phyloP scores from a whole-genome alignment of 2,329 filamentous ascomycete genomes.

The Podosphaera fusca region DNA sequence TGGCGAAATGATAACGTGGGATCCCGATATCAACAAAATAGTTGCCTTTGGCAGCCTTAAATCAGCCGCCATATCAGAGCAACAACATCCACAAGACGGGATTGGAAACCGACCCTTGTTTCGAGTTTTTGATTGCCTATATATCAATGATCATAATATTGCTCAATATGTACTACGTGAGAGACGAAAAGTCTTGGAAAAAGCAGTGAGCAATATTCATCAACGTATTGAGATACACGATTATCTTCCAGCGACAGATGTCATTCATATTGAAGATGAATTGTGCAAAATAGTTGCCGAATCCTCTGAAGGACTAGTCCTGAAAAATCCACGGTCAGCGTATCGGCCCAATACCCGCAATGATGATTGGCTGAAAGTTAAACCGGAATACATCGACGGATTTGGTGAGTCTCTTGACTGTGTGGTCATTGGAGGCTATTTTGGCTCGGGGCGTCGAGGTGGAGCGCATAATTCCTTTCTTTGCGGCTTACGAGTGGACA shows the following conservation, averaged over 20 bases:
- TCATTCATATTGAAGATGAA: conserved; percentile 53
- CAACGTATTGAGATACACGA: conserved; percentile 66
- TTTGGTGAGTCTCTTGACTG: conserved; percentile 87
- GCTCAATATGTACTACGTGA: conserved; percentile 68
- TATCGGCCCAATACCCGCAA: conserved; percentile 79
- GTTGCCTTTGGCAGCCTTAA: conserved; percentile 86
- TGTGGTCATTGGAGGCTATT: conserved; percentile 77
- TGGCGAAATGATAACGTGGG: conserved; percentile 98
- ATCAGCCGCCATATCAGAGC: conserved; percentile 61
- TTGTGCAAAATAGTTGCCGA: conserved; percentile 69
- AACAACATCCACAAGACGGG: conserved; percentile 43
- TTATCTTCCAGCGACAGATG: conserved; percentile 39
- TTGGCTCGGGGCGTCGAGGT: conserved; percentile 65
- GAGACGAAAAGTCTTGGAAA: conserved; percentile 50
- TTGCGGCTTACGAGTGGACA: conserved; percentile 62
- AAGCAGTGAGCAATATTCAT: conserved; percentile 43
- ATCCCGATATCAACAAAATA: conserved; percentile 61
- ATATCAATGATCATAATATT: conserved; percentile 59
- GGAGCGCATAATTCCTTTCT: conserved; percentile 67
- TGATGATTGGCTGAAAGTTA: conserved; percentile 96
- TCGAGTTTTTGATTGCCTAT: conserved; percentile 75
- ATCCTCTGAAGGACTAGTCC: conserved; percentile 68
- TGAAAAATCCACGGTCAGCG: conserved; percentile 77
- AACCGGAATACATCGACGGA: conserved; percentile 94
- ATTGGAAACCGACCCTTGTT: conserved; percentile 51